Conservation (phyloP, 139 green algal species). For the Volvox africanus region DNA sequence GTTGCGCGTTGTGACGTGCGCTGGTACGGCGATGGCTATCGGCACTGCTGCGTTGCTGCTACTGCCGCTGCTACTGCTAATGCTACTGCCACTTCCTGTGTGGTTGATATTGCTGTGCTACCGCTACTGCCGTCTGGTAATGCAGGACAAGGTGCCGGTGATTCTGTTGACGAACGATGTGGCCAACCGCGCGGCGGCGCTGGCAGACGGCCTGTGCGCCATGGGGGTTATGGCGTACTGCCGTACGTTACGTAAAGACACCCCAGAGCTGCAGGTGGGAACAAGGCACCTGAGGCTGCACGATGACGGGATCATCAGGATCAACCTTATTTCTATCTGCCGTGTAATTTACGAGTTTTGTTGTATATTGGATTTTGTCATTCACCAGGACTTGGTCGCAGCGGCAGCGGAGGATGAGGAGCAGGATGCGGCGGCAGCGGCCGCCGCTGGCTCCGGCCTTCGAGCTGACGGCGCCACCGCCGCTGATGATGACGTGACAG, state of each 20-base stretch:
- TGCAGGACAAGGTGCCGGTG: constrained; percentile 66
- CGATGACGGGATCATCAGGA: too few relatives aligned
- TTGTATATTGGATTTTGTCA: too few relatives aligned
- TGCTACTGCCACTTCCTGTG: too few relatives aligned
- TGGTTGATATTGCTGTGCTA: too few relatives aligned
- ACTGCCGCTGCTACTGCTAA: too few relatives aligned
- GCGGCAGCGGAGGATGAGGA: constrained; percentile 29
- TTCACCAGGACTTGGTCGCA: constrained; percentile 47
- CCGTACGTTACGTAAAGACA: constrained; percentile 39
- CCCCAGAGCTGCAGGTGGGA: constrained; percentile 50
- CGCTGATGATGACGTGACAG: background rate
- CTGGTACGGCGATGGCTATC: too few relatives aligned
- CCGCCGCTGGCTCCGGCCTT: background rate
- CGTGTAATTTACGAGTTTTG: too few relatives aligned
- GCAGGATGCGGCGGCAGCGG: constrained; percentile 18
- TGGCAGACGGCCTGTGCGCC: constrained; percentile 72
- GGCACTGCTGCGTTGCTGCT: too few relatives aligned
- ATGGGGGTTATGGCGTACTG: constrained; percentile 69
- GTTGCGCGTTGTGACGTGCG: too few relatives aligned
- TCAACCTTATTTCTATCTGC: too few relatives aligned
- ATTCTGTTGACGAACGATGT: constrained; percentile 93
- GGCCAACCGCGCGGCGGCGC: constrained; percentile 82
- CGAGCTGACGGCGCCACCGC: background rate
- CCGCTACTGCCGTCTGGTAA: background rate
- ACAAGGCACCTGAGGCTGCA: too few relatives aligned